Evolutionary conservation across 805 yeast genomes (phyloP), one percentile per base, ranked within the genome.

Genomic region (Lachancea sp.): DNA sequence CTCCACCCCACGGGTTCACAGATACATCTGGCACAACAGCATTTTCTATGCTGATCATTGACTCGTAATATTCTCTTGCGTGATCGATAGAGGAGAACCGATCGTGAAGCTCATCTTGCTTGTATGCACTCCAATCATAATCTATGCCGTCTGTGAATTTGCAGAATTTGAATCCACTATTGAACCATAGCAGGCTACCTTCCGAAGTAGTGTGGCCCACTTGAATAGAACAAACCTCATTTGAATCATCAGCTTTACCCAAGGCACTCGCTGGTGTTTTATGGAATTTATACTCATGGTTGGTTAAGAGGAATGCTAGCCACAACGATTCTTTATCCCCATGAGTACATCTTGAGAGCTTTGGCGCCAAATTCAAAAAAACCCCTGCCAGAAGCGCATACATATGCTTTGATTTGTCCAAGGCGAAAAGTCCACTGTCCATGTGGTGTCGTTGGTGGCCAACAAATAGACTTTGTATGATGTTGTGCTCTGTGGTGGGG

Each of bases 301-400:
- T 81, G 36, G 74, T 68, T 35, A 75, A 64, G 38, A 75, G 70
- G 56, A 80, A 73, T 1, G 82, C 85, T 25, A 82, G 59, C 89
- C 90, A 82, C 52, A 81, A 78, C 55, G 80, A 69, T 57, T 82
- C 90, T 54, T 82, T 82, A 50, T 82, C 90, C 26, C 88, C 88
- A 71, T 82, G 82, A 15, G 80, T 71, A n/a, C 81, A 74, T 2
- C 75, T 69, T 0, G 71, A 62, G 25, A 73, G 67, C 19, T 74
- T 60, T 43, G 62, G 63, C 60, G 71, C 70, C 50, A 73, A 59
- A 49, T 74, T 76, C 47, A 74, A 48, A 12, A 64, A 55, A 6
- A 67, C 62, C 1, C 79, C 69, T 45, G 73, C 63, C 26, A 79
- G 48, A 2, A 75, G 56, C 2, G 81, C 74, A 45, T 69, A 63